These are phyloP conservation scores for Syncephalis plumigaleata DNA, from an alignment of 371 early-diverging fungal genomes.

Conservation along the genomic window DNA sequence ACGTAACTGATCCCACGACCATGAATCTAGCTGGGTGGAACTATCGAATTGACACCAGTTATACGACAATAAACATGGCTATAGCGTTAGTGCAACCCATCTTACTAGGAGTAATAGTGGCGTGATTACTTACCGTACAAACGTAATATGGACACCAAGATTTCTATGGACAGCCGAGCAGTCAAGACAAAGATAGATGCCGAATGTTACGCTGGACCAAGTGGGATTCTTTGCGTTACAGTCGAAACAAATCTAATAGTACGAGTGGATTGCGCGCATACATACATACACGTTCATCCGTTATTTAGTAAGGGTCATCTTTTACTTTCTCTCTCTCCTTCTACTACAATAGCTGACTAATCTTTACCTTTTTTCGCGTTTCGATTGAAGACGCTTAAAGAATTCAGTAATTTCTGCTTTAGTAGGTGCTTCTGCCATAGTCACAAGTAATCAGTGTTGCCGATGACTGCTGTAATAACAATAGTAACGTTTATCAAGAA, in stretches of 20 bases:
- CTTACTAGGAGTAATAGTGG: neutral
- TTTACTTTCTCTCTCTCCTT: too few relatives aligned
- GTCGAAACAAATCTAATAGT: constrained; percentile 83
- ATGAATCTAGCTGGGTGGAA: constrained; percentile 75
- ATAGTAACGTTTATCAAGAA: too few relatives aligned
- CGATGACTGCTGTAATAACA: too few relatives aligned
- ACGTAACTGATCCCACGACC: constrained; percentile 90
- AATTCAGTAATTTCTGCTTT: constrained; percentile 58
- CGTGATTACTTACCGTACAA: constrained; percentile 64
- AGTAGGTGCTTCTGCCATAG: constrained; percentile 25
- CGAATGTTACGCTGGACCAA: constrained; percentile 96
- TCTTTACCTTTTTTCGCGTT: constrained; percentile 67
- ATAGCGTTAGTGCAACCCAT: neutral
- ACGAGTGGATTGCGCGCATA: too few relatives aligned
- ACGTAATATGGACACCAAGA: constrained; percentile 91
- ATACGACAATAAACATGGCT: neutral
- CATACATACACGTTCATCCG: too few relatives aligned
- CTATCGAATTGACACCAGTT: too few relatives aligned
- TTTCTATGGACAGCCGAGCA: constrained; percentile 93
- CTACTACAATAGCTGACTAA: too few relatives aligned
- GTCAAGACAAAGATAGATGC: constrained; percentile 94
- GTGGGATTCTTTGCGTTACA: constrained; percentile 92
- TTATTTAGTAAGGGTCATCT: too few relatives aligned
- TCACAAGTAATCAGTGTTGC: too few relatives aligned
- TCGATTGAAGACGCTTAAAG: constrained; percentile 58